Evolutionary conservation across 1,284 basidiomycete species (phyloP).

Genomic region (Leccinum angustisporum): DNA sequence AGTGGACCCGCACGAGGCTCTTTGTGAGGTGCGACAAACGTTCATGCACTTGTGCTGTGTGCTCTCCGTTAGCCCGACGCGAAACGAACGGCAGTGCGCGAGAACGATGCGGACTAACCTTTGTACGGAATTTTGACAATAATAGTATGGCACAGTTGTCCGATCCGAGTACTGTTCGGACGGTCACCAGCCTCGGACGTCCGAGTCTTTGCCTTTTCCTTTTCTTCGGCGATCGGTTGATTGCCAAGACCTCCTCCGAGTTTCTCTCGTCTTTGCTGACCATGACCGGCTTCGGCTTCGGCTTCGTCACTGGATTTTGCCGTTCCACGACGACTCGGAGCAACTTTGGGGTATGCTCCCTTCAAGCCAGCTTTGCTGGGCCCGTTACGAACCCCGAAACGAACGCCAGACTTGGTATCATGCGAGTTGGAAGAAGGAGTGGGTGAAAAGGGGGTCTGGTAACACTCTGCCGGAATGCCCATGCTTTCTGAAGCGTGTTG

Average conservation of each 20-base stretch:
- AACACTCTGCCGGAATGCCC: background rate
- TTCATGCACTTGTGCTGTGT: background rate
- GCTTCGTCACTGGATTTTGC: too few species aligned
- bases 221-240: background rate
- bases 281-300: background rate
- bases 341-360: background rate
- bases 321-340: too few species aligned
- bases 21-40: background rate
- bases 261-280: background rate
- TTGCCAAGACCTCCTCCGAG: background rate
- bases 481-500: background rate
- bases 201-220: too few species aligned
- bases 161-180: background rate
- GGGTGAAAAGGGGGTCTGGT: background rate
- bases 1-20: background rate
- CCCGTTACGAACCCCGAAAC: background rate
- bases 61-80: background rate
- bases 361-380: background rate
- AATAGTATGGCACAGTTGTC: too few species aligned
- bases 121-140: background rate
- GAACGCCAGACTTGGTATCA: background rate
- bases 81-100: background rate
- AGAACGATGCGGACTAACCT: background rate
- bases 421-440: background rate
- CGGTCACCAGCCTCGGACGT: background rate